Base-by-base conservation (phyloP, 129 eudicot species). In the Centaurea solstitialis region DNA sequence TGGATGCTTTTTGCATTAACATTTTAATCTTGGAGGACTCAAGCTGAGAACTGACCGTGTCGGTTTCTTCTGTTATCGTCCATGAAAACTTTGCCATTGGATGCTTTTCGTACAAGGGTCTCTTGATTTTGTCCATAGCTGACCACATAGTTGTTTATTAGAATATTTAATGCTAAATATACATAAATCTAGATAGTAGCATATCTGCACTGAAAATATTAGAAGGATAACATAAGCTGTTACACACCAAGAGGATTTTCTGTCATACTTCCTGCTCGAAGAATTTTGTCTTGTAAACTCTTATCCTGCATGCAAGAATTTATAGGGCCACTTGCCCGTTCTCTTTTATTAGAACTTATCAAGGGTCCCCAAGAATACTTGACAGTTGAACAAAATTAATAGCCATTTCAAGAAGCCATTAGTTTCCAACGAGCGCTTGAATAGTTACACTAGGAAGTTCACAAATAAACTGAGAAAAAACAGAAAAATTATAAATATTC, bases 41-140 rank as follows among this genome's bases (percentile, higher is more conserved):
- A 71, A 73, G 79, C 18, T 83, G 33, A 53, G 80, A 66, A 90
- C 97, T 67, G 15, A 92, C 98, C 88, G 94, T 92, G 72, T 94
- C 97, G 23, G 90, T 86, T 83, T 92, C 98, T 67, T 94, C 97
- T 6, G 91, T 89, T 26, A 89, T 66, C 38, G 97, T 92, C 98
- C 97, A 94, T 20, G 97, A 88, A 88, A 94, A 94, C 78, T 90
- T 92, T 35, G 88, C 88, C 98, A 94, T 94, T 81, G 98, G 98
- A 84, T 92, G 97, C 85, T 92, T 92, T 81, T 87, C 90, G 68
- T 94, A 94, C 85, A 94, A 82, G 65, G 97, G 98, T 86, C 89
- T 90, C 90, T 85, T 91, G 83, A 90, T 85, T 84, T 89, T 92
- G 40, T 94, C 96, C 84, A 94, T 77, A 47, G 93, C 98, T 94